Evolutionary conservation across 768 basidiomycete genomes (phyloP).

Genomic region (Phlegmacium glaucopus): DNA sequence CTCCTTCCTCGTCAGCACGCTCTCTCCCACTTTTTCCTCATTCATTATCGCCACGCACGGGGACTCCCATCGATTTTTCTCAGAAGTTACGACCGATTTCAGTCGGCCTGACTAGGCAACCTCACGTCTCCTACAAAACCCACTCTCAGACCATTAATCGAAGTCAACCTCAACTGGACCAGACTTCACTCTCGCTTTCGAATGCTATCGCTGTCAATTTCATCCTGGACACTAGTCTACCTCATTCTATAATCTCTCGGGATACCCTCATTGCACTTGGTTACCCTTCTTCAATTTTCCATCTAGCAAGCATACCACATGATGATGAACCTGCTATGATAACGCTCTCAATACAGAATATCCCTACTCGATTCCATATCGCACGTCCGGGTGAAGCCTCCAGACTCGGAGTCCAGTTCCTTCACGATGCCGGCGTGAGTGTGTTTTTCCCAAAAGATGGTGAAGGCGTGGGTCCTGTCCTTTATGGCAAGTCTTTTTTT

Average conservation of each 20-base stretch:
- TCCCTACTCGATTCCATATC: slow-evolving; percentile 20
- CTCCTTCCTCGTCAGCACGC: slow-evolving; percentile 4
- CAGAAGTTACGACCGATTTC: background rate
- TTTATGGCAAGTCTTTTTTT: slow-evolving; percentile 22
- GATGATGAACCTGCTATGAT: slow-evolving; percentile 7
- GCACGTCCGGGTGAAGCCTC: slow-evolving; percentile 25
- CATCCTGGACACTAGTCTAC: slow-evolving; percentile 27
- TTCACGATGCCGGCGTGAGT: slow-evolving; percentile 26
- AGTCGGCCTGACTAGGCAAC: background rate
- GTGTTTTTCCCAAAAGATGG: slow-evolving; percentile 23
- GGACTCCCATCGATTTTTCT: background rate
- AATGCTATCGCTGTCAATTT: slow-evolving; percentile 25
- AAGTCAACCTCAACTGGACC: background rate
- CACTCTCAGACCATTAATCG: background rate
- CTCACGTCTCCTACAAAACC: background rate
- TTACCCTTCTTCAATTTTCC: slow-evolving; percentile 10
- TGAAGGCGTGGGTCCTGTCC: slow-evolving; percentile 24
- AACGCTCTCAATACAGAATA: slow-evolving; percentile 22
- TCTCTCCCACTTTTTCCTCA: slow-evolving; percentile 9
- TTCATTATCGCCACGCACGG: background rate
- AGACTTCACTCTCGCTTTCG: background rate
- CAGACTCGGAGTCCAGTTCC: slow-evolving; percentile 26
- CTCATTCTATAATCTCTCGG: slow-evolving; percentile 24
- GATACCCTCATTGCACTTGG: slow-evolving; percentile 26
- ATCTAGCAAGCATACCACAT: slow-evolving; percentile 6